A percentile compares a stretch with the other conserved stretches of the same genome.
Evolutionary conservation across 805 yeast species (phyloP).

Genomic region (Hanseniaspora taiwanica): DNA sequence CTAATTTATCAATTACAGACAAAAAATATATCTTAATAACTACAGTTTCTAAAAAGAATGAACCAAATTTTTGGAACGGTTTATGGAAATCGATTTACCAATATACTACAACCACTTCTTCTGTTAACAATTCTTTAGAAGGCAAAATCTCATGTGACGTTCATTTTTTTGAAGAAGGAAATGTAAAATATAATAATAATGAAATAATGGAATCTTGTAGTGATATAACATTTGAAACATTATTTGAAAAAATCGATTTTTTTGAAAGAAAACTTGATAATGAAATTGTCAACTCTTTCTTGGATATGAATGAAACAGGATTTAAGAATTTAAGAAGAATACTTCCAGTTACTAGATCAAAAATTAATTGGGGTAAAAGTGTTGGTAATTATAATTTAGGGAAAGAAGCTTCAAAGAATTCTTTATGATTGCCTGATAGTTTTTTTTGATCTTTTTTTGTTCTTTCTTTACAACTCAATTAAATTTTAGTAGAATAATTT

Average conservation of each 20-base stretch:
- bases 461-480: background rate
- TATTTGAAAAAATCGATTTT: slow-evolving; percentile 33
- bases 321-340: slow-evolving; percentile 83
- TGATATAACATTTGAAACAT: slow-evolving; percentile 7
- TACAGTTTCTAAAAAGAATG: slow-evolving; percentile 59
- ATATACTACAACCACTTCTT: slow-evolving; percentile 24
- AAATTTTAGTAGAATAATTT: slow-evolving; percentile 28
- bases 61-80: slow-evolving; percentile 78
- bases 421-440: background rate
- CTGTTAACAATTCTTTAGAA: slow-evolving; percentile 20
- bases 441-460: background rate
- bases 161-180: slow-evolving; percentile 94
- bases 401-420: slow-evolving; percentile 42
- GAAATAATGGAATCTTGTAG: slow-evolving; percentile 24
- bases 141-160: slow-evolving; percentile 60
- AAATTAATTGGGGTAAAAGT: slow-evolving; percentile 90
- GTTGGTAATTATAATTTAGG: slow-evolving; percentile 84
- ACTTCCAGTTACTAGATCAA: slow-evolving; percentile 82
- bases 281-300: slow-evolving; percentile 47
- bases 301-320: slow-evolving; percentile 59
- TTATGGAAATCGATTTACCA: slow-evolving; percentile 66
- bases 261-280: slow-evolving; percentile 51
- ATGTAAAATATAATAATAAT: slow-evolving; percentile 57
- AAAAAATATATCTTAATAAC: slow-evolving; percentile 35
- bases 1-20: slow-evolving; percentile 8